phyloP scores from a whole-genome alignment of 345 rosid species.

The Gossypium thurberi region DNA sequence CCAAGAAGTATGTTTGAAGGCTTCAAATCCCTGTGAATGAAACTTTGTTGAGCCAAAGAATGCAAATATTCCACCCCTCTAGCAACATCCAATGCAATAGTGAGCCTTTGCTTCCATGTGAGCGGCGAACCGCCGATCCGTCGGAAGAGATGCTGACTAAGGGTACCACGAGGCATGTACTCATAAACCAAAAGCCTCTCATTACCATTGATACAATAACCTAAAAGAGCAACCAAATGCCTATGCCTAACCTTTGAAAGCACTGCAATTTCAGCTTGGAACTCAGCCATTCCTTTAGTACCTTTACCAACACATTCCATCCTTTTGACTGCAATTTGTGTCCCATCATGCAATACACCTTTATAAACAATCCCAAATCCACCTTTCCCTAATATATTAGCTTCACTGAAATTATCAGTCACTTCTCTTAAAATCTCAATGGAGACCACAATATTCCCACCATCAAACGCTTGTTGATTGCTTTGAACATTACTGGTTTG shows the following conservation, averaged over 20 bases:
- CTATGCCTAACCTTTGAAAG: constrained; percentile 51
- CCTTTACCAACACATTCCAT: constrained; percentile 61
- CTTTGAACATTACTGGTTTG: background rate
- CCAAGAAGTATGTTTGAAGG: constrained; percentile 82
- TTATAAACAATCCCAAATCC: constrained; percentile 34
- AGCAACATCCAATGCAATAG: constrained; percentile 73
- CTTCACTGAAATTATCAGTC: constrained; percentile 59
- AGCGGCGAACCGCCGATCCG: constrained; percentile 39
- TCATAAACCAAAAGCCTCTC: constrained; percentile 2
- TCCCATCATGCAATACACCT: constrained; percentile 78
- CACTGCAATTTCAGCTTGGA: constrained; percentile 79
- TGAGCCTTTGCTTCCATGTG: constrained; percentile 77
- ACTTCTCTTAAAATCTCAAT: constrained; percentile 62
- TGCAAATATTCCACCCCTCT: constrained; percentile 91
- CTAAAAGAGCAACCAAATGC: background rate
- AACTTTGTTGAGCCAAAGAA: constrained; percentile 78
- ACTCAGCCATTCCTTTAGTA: constrained; percentile 67
- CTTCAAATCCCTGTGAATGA: constrained; percentile 83
- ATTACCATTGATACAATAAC: background rate
- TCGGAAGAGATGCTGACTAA: constrained; percentile 61
- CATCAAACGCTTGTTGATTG: constrained; percentile 41
- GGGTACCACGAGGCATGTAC: constrained; percentile 29
- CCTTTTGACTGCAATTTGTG: constrained; percentile 73
- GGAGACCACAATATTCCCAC: constrained; percentile 51
- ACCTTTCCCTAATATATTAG: constrained; percentile 64